A percentile compares a stretch with the other conserved stretches of the same genome.
phyloP scores from a whole-genome alignment of 2,329 filamentous ascomycete genomes.

The Cadophora sp. region DNA sequence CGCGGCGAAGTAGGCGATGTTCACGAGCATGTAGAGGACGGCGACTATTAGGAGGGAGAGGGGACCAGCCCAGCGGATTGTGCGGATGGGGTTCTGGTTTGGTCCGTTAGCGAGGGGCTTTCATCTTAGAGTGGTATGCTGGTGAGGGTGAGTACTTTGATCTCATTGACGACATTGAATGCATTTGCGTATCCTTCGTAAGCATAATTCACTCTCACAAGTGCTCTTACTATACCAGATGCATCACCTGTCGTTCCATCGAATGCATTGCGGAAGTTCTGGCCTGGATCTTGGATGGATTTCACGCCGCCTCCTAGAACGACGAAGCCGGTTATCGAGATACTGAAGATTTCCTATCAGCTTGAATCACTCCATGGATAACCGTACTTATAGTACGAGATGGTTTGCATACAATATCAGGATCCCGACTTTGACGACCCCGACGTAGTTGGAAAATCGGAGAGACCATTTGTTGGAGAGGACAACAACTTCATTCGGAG shows the following conservation, averaged over 20 bases:
- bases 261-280: slow-evolving; percentile 63
- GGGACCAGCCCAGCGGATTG: slow-evolving; percentile 57
- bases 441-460: slow-evolving; percentile 62
- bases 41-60: slow-evolving; percentile 58
- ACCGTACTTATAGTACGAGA: not conserved
- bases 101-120: no score
- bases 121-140: no score
- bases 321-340: slow-evolving; percentile 65
- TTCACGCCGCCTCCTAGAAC: slow-evolving; percentile 63
- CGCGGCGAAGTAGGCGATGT: slow-evolving; percentile 65
- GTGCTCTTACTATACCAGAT: slow-evolving; percentile 60
- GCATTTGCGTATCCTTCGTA: slow-evolving; percentile 65
- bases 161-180: slow-evolving; percentile 67
- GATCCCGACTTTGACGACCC: slow-evolving; percentile 64
- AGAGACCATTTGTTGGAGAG: slow-evolving; percentile 64
- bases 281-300: slow-evolving; percentile 55
- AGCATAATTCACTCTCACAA: slow-evolving; percentile 65
- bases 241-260: slow-evolving; percentile 51
- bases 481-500: slow-evolving; percentile 47
- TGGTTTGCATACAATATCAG: slow-evolving; percentile 57
- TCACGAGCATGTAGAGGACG: slow-evolving; percentile 62
- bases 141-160: no score
- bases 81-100: slow-evolving; percentile 59
- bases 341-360: slow-evolving; percentile 39
- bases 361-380: not conserved